Evolutionary conservation across 2,329 filamentous ascomycete genomes (phyloP), one percentile per base, ranked within the genome.

Genomic region (Colletotrichum abscissum): DNA sequence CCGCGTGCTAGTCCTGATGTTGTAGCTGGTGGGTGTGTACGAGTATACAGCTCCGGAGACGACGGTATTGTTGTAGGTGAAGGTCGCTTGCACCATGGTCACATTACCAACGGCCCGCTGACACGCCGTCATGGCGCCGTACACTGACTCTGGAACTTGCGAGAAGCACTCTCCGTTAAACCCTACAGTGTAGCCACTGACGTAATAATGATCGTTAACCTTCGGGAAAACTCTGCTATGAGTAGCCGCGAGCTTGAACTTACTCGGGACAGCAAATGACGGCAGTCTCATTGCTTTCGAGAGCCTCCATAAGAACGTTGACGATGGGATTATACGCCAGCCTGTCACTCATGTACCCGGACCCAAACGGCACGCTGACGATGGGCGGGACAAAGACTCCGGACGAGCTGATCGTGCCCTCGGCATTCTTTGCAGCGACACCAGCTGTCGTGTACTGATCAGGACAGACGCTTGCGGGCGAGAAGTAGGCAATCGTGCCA

Each of bases 361-460:
- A 63, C 24, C 30, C 33, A 7, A 38, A 19, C 3, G 26, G 28
- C 19, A n/a, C 0, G 12, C 55, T 63, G 7, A 56, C 49, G 12
- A 72, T 57, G 4, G 64, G 56, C 1, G 72, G 60, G 1, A 35
- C 46, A 26, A 72, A 69, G 1, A 54, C n/a, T 22, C 74, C 72
- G 0, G 64, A 66, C 5, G 74, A 66, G 38, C 42, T 67, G 35
- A 72, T 28, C 19, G 24, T 33, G 56, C 67, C 67, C 24, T 57
- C 46, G n/a, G 16, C 6, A 24, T 54, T 42, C 11, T 69, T 67
- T 26, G 65, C 63, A 24, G 65, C 72, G 0, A 72, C 72, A 14
- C 75, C 79, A 1, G 71, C 78, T 3, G 77, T 80, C 6, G 76
- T 78, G 77, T 78, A 78, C 0, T 75, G 76, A 0, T 75, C 72